Conservation (phyloP, 441 rosid genomes). For the Raphanus hybrid region DNA sequence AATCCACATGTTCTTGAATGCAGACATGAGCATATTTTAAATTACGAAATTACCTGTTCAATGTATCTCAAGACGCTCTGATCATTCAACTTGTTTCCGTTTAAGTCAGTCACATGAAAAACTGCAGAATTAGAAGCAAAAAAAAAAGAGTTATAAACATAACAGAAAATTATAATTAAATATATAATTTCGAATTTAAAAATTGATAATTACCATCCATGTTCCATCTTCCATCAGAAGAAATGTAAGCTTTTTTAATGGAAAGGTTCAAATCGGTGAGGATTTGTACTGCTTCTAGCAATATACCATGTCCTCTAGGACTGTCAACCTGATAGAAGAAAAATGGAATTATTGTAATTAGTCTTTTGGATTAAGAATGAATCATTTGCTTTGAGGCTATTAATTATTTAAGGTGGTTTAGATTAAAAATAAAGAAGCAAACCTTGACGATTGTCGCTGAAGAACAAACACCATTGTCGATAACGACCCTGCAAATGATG, state of each 20-base stretch:
- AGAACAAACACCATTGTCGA: conserved; percentile 88
- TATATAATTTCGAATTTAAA: neutral
- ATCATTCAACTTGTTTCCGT: conserved; percentile 81
- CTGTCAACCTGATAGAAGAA: conserved; percentile 70
- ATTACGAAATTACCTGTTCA: conserved; percentile 44
- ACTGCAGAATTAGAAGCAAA: conserved; percentile 50
- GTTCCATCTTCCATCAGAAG: conserved; percentile 89
- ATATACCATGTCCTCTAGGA: conserved; percentile 76
- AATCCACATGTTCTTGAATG: conserved; percentile 3
- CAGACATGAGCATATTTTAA: neutral
- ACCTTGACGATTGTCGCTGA: conserved; percentile 88
- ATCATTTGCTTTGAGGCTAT: neutral
- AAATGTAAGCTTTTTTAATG: conserved; percentile 87
- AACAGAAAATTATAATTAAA: neutral
- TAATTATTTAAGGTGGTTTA: neutral
- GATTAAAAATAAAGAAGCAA: conserved; percentile 31
- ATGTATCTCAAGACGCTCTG: conserved; percentile 80
- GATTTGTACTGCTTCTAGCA: conserved; percentile 85
- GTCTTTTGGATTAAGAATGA: neutral
- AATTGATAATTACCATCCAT: conserved; percentile 74
- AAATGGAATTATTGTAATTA: neutral
- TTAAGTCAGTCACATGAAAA: conserved; percentile 86
- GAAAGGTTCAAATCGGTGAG: conserved; percentile 91
- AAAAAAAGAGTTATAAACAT: neutral
- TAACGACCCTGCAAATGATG: conserved; percentile 72